Percentiles rank a stretch among this genome's conserved stretches.
These are phyloP conservation scores for Avena sativa DNA, from an alignment of 176 grass and related monocot species.

Conservation along the genomic window DNA sequence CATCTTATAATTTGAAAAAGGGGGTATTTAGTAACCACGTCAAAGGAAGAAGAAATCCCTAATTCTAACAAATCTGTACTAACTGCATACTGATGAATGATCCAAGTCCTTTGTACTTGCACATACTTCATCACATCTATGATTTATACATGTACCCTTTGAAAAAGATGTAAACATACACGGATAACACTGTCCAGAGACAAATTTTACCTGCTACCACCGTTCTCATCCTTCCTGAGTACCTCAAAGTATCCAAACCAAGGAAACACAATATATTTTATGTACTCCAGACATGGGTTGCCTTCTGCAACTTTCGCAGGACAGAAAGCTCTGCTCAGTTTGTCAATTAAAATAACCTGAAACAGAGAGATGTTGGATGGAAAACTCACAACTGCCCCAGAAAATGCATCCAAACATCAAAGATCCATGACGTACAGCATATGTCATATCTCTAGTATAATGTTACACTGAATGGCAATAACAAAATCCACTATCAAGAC, in stretches of 20 bases:
- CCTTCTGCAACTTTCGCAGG: background rate
- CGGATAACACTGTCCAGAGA: background rate
- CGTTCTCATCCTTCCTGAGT: background rate
- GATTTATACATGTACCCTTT: background rate
- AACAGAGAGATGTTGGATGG: conserved; percentile 1
- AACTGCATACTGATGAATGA: background rate
- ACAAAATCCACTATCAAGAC: background rate
- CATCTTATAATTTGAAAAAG: background rate
- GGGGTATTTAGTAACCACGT: background rate
- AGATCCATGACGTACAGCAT: background rate
- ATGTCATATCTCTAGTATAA: background rate
- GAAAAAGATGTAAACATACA: background rate
- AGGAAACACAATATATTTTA: background rate
- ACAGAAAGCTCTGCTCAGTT: background rate
- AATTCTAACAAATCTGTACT: background rate
- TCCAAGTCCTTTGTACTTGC: background rate
- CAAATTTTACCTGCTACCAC: background rate
- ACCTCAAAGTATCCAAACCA: conserved; percentile 17
- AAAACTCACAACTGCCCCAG: background rate
- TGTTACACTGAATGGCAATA: background rate
- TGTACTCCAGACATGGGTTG: background rate
- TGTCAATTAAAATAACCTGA: background rate
- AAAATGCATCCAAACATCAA: background rate
- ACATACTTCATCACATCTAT: background rate
- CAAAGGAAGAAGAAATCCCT: background rate